Evolutionary conservation across 257 asterid genomes (phyloP), one percentile per base, ranked within the genome.

Genomic region (Eucommia ulmoides): DNA sequence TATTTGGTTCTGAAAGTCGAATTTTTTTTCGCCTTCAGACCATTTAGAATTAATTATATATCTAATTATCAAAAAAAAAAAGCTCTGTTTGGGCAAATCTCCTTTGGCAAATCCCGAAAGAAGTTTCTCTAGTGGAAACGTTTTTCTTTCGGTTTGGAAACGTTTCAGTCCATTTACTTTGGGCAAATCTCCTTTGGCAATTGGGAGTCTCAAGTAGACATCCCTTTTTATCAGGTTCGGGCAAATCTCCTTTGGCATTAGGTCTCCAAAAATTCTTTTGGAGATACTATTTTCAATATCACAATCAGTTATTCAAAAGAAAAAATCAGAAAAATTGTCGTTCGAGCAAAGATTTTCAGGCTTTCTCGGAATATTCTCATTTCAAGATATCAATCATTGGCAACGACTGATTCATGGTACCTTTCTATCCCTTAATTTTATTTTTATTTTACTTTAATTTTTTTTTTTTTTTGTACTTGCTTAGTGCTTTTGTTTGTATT

Each of bases 201-300:
- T 59, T 56, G 44, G 69, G 79, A 73, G 91, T 81, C 81, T 59
- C 26, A 33, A 33, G 22, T 44, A 8, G 62, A 63, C 74, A 58
- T 64, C 52, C 19, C 38, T 52, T 46, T 52, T 46, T 20, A 33
- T 65, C 60, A 54, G 20, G 44, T 41, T 41, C 26, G 50, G 51
- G 60, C 50, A 54, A 54, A 54, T 54, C 60, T 54, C 51, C 95
- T 84, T 76, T 84, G 93, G 95, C 95, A 80, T 64, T 65, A 49
- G 41, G 69, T 78, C 95, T 82, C 84, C 83, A 20, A n/a, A n/a
- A n/a, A 12, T 29, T 22, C 21, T 56, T 53, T 70, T 65, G 84
- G 93, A 73, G 89, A 65, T 65, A 61, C 54, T 74, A 53, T 52
- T 41, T 49, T n/a, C n/a, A n/a, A n/a, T n/a, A n/a, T n/a, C n/a